Conservation (phyloP, 2,329 filamentous ascomycete species). For the Cryoendolithus antarcticus region DNA sequence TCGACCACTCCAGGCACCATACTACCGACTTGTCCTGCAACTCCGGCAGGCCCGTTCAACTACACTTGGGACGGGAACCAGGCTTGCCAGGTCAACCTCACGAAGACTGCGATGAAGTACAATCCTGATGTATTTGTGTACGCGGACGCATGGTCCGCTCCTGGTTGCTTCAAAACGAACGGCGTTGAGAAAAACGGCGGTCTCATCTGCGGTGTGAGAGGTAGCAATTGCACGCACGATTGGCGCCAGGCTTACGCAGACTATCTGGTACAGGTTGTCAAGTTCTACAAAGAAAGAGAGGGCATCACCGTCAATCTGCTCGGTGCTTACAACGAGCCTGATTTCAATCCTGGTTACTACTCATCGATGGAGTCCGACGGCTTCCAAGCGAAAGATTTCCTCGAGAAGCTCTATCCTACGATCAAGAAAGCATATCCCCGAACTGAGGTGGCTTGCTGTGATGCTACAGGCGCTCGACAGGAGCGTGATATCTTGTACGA, state of each 20-base stretch:
- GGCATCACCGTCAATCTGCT: conserved; percentile 27
- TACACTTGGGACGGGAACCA: conserved; percentile 39
- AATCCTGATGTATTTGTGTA: conserved; percentile 33
- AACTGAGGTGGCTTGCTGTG: conserved; percentile 11
- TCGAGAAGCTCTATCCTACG: conserved; percentile 31
- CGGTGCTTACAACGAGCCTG: conserved; percentile 23
- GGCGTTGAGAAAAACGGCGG: conserved; percentile 30
- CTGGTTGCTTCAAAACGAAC: conserved; percentile 37
- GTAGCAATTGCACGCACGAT: conserved; percentile 23
- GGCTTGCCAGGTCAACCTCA: conserved; percentile 38
- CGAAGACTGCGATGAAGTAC: conserved; percentile 33
- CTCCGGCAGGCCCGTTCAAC: conserved; percentile 33
- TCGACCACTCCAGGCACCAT: conserved; percentile 22
- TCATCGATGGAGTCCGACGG: conserved; percentile 35
- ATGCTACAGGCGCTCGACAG: conserved; percentile 12
- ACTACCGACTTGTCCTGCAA: conserved; percentile 24
- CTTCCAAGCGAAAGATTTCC: conserved; percentile 38
- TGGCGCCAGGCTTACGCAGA: conserved; percentile 39
- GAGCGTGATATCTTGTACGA: conserved; percentile 20
- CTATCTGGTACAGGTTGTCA: conserved; percentile 36
- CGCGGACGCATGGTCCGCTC: conserved; percentile 37
- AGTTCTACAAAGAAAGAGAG: conserved; percentile 31
- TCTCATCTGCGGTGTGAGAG: conserved; percentile 32
- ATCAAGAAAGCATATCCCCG: conserved; percentile 19
- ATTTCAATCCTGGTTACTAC: conserved; percentile 23